These are phyloP conservation scores for Sorghum bicolor DNA, from an alignment of 176 grass and related monocot genomes.

Conservation along the genomic window DNA sequence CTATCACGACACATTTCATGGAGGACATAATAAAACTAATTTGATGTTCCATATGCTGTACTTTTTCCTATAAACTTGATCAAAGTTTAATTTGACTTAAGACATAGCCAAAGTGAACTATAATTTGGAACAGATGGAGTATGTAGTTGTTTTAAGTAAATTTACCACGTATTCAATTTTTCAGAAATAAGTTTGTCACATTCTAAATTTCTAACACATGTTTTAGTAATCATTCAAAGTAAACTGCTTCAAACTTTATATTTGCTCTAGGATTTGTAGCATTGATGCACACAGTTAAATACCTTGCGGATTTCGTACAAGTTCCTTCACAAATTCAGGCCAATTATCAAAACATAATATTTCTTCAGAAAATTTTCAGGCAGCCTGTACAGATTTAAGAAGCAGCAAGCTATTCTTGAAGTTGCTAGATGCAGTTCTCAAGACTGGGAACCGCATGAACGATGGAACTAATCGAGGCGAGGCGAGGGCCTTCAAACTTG, in stretches of 20 bases:
- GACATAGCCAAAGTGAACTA: no score
- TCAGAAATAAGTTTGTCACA: not conserved
- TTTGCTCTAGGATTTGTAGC: not conserved
- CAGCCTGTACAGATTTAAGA: constrained; percentile 73
- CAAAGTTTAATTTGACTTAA: not conserved
- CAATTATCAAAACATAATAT: constrained; percentile 49
- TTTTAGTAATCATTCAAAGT: not conserved
- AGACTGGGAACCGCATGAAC: constrained; percentile 66
- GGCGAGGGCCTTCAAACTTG: constrained; percentile 55
- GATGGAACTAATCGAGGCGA: constrained; percentile 47
- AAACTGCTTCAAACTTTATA: not conserved
- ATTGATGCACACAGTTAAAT: not conserved
- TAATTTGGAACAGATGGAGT: no score
- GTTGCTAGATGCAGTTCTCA: constrained; percentile 60
- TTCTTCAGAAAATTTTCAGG: constrained; percentile 56
- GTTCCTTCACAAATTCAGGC: not conserved
- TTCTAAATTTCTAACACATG: not conserved
- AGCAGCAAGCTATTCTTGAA: constrained; percentile 71
- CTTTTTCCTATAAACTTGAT: not conserved
- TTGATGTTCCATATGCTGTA: not conserved
- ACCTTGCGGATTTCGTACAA: not conserved
- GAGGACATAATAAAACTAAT: not conserved
- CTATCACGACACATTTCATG: not conserved
- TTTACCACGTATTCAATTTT: not conserved
- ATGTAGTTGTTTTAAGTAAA: not conserved